Evolutionary conservation across 768 basidiomycete species (phyloP), one percentile per base, ranked within the genome.

Genomic region (Serendipita sp.): DNA sequence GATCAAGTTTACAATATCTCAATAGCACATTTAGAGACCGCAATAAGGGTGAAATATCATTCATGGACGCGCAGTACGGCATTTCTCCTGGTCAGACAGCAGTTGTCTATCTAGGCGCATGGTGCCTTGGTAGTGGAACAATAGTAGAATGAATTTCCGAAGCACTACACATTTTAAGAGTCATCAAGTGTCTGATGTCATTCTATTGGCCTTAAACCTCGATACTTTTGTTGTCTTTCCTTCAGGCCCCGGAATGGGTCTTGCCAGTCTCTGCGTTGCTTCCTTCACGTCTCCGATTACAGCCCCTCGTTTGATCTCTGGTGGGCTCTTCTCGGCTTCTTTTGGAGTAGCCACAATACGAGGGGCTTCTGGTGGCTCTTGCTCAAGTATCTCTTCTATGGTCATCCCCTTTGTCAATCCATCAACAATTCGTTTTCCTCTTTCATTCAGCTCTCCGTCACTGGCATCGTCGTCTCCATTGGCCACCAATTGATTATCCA

Each of bases 81-180:
- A 83, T 92, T 15, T 79, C 89, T 0, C 81, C 84, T 0, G 94
- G 94, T 1, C 94, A 97, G 73, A 81, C 88, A 34, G 86, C 85
- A 3, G 84, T 81, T 0, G 68, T 95, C 1, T 96, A 85, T 73
- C 79, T 83, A 65, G 83, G 77, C 1, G 79, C 84, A 51, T 86
- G 86, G 84, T 93, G 91, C 73, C 76, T 95, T 35, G 93, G 93
- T 2, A 88, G 86, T 70, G 48, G 48, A n/a, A 18, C 8, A n/a
- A 51, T 51, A 5, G 48, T 8, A 18, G n/a, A 32, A 41, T 41
- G 13, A 41, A 41, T 41, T 24, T 7, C 41, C 7, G 1, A 41
- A 41, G 5, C 41, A 41, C 41, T 41, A 41, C 7, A 41, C 13
- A 51, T 51, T 8, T 8, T 30, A 1, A 28, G 32, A 28, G 37